Conservation (phyloP, 2,329 filamentous ascomycete genomes). For the Xylogone sp. region DNA sequence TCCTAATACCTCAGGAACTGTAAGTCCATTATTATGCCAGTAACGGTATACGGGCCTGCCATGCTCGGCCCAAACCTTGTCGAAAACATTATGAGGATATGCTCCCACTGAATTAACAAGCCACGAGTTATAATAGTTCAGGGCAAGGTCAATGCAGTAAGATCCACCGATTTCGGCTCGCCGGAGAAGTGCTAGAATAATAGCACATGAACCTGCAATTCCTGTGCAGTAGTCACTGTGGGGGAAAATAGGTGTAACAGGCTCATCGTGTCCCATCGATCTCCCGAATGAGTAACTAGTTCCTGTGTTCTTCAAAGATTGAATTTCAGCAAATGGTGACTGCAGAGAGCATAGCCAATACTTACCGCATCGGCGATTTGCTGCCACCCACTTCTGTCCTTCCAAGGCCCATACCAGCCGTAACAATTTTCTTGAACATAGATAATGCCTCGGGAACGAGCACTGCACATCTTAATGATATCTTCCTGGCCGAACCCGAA, state of each 20-base stretch:
- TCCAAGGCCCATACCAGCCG: constrained; percentile 42
- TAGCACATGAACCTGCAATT: constrained; percentile 33
- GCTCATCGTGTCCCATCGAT: constrained; percentile 39
- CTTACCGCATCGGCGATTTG: constrained; percentile 30
- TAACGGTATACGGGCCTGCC: constrained; percentile 44
- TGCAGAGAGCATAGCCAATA: too few relatives aligned
- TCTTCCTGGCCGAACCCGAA: constrained; percentile 36
- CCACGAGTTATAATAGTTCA: constrained; percentile 40
- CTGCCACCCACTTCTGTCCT: constrained; percentile 43
- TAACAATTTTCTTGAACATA: constrained; percentile 48
- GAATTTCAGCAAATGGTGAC: background rate
- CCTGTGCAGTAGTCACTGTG: constrained; percentile 41
- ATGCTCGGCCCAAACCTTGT: constrained; percentile 40
- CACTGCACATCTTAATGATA: constrained; percentile 33
- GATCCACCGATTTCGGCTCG: constrained; percentile 35
- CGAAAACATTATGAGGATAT: constrained; percentile 42
- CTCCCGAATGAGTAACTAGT: constrained; percentile 40
- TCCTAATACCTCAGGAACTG: constrained; percentile 35
- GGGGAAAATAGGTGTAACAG: constrained; percentile 38
- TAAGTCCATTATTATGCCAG: constrained; percentile 42
- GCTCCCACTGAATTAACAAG: constrained; percentile 32
- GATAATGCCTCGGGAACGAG: constrained; percentile 38
- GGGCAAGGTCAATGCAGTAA: constrained; percentile 34
- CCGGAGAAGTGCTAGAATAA: constrained; percentile 36
- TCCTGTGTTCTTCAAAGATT: constrained; percentile 25